These are phyloP conservation scores for Prunus padus DNA, from an alignment of 306 rosid genomes.

Conservation along the genomic window DNA sequence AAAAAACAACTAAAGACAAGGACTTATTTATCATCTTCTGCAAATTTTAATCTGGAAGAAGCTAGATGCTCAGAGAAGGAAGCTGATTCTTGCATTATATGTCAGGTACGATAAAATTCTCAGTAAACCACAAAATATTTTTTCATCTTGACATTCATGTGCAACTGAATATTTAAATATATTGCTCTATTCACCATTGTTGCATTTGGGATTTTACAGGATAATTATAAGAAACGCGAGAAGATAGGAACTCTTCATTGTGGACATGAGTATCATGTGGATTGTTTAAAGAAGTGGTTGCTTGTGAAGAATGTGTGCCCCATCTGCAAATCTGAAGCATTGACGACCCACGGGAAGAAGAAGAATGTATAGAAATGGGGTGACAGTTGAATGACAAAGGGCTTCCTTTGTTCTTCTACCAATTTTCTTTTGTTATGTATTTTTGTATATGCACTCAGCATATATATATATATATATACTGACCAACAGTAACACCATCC, in stretches of 20 bases:
- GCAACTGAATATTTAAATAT: neutral
- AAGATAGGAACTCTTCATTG: slow-evolving; percentile 72
- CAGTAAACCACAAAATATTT: too few relatives aligned
- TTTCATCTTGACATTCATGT: neutral
- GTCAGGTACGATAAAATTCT: slow-evolving; percentile 61
- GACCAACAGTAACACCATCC: slow-evolving; percentile 41
- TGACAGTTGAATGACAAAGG: slow-evolving; percentile 6
- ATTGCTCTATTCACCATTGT: neutral
- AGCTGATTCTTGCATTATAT: slow-evolving; percentile 71
- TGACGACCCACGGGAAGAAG: slow-evolving; percentile 36
- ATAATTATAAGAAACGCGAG: slow-evolving; percentile 65
- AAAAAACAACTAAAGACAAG: slow-evolving; percentile 48
- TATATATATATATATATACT: slow-evolving; percentile 24
- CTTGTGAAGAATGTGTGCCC: slow-evolving; percentile 87
- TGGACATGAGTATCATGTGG: slow-evolving; percentile 86
- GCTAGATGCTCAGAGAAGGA: slow-evolving; percentile 55
- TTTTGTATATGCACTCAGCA: slow-evolving; percentile 57
- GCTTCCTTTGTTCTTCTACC: slow-evolving; percentile 22
- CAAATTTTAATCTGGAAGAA: slow-evolving; percentile 50
- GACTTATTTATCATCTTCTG: slow-evolving; percentile 29
- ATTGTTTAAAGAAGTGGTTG: slow-evolving; percentile 84
- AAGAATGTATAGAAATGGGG: slow-evolving; percentile 38
- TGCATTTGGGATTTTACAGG: slow-evolving; percentile 44
- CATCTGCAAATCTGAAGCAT: slow-evolving; percentile 92
- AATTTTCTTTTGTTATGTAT: slow-evolving; percentile 35